Base-by-base conservation (phyloP, 2,329 filamentous ascomycete species). In the Zymoseptoria crescenta region DNA sequence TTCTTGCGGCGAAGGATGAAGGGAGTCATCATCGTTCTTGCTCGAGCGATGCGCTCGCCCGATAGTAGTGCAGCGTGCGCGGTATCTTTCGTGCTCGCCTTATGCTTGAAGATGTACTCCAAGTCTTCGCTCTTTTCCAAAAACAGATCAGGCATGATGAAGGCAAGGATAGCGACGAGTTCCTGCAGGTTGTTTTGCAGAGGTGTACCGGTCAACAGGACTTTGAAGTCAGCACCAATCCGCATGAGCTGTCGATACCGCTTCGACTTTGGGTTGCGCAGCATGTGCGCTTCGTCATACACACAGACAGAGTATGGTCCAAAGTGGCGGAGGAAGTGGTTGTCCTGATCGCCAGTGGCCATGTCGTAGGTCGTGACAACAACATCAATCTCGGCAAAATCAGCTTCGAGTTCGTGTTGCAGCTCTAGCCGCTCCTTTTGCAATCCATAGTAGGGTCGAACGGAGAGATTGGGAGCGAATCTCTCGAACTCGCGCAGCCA, bases 1-100 rank as follows among this genome's bases (percentile, higher is more conserved):
- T 99, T 99, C 76, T 94, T 93, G 7, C 94, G 84, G 63, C 96
- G 90, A 2, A 99, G 79, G 56, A 99, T 94, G 71, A 99, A 99
- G 0, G 94, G 94, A 24, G 92, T 91, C 69, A 99, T 84, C 79
- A 99, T 99, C 0, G 88, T 91, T 57, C 92, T 86, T 1, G 94
- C 94, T 51, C 92, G 84, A 59, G 85, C 84, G 59, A 97, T 94
- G 49, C 94, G 87, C 72, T 96, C 90, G 51, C 85, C 87, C 21
- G 94, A 96, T 1, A 99, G 78, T 9, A 97, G 82, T 1, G 91
- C 88, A 21, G 89, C 89, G 70, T 96, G 83, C 13, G 81, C 79
- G 21, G 87, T 83, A 67, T 92, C 88, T 45, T 86, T 87, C 20
- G 91, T 88, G 56, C 88, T 92, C 10, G 93, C 89, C 69, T 95